Base-by-base conservation (phyloP, 306 rosid species). In the Hippophae tibetana region DNA sequence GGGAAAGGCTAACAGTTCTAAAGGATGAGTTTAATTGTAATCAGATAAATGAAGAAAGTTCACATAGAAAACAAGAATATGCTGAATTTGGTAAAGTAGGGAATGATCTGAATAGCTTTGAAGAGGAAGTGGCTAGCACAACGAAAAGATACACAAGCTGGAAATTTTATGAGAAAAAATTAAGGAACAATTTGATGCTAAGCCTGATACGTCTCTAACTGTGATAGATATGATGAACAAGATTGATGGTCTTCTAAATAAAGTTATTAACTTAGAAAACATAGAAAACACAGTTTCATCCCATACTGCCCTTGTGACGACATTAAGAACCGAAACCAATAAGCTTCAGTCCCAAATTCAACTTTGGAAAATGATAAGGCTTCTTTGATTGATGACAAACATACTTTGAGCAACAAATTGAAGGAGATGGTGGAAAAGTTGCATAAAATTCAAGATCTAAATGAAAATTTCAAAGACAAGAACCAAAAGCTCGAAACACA, bases 221-320 rank as follows among this genome's bases (percentile, higher is more conserved):
- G 87, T 79, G 67, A 61, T 82, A 48, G 95, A 86, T 61, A 80
- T 93, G 95, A 90, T 80, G 31, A 97, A 84, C 72, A 86, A 82
- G 79, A 84, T 88, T 57, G 86, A 93, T 42, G 90, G 74, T 69
- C 94, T 93, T 57, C 97, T 88, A 61, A 80, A 51, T 67, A 82
- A 82, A 74, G 99, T 88, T 69, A 63, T 86, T 57, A 67, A 49
- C 78, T 80, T 93, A 77, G 97, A 89, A 75, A 78, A 74, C 13
- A 72, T 93, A 77, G 97, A 89, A 75, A 78, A 74, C 13, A 72
- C 88, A 14, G 78, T 93, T 63, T 75, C 95, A 25, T 80, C 97
- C 9, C 90, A 88, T 69, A 75, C 72, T 6, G 97, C 94, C 60
- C 71, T 82, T 7, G 80, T 88, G 12, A 71, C 72, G 42, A 79